Conservation (phyloP, 768 basidiomycete species). For the Boletus subparvulus region DNA sequence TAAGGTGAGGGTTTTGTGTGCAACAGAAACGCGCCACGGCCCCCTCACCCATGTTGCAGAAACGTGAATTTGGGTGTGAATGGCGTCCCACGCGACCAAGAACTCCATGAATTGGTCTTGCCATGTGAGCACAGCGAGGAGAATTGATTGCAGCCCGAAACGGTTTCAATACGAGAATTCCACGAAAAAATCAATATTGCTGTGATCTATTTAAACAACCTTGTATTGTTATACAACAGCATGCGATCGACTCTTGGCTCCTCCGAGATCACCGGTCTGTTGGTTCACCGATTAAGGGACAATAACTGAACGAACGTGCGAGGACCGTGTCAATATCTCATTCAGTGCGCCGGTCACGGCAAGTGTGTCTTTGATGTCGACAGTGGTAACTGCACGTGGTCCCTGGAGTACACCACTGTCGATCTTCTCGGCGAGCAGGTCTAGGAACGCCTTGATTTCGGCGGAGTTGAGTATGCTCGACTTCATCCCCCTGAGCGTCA, state of each 20-base stretch:
- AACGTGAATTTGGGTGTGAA: conserved; percentile 4
- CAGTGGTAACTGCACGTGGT: conserved; percentile 24
- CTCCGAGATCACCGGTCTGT: neutral
- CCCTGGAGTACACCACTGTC: conserved; percentile 29
- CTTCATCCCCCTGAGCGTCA: conserved; percentile 33
- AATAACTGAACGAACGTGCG: conserved; percentile 31
- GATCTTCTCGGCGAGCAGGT: conserved; percentile 30
- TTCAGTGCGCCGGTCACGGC: conserved; percentile 23
- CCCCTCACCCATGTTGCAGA: neutral
- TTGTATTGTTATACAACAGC: neutral
- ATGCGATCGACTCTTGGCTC: neutral
- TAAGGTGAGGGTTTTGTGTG: conserved; percentile 1
- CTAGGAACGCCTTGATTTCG: conserved; percentile 30
- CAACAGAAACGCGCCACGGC: neutral
- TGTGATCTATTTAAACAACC: neutral
- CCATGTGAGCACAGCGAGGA: neutral
- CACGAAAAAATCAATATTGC: neutral
- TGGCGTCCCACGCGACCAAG: neutral
- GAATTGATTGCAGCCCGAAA: neutral
- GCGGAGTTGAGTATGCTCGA: conserved; percentile 24
- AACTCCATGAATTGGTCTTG: neutral
- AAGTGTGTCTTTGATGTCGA: conserved; percentile 21
- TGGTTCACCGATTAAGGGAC: conserved; percentile 15
- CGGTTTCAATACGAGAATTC: neutral
- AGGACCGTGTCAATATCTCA: conserved; percentile 27